phyloP scores from a whole-genome alignment of 495 filamentous ascomycete genomes.

The Neurospora sp. region DNA sequence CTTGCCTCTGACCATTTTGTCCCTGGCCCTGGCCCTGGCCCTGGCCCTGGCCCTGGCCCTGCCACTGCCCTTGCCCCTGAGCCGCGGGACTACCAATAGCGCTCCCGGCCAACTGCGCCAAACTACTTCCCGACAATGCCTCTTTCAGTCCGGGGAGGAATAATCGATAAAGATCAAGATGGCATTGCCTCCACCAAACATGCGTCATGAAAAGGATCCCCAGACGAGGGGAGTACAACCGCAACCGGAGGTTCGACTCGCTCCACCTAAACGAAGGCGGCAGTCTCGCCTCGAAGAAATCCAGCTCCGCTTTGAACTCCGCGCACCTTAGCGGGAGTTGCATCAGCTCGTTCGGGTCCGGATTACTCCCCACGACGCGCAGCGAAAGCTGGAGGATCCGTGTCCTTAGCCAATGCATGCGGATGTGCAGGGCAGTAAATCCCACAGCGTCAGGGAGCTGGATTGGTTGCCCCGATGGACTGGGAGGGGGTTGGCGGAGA shows the following conservation, averaged over 20 bases:
- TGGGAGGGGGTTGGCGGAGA: slow-evolving; percentile 25
- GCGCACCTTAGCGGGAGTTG: slow-evolving; percentile 30
- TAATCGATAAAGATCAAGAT: slow-evolving; percentile 39
- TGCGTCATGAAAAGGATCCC: slow-evolving; percentile 43
- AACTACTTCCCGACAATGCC: slow-evolving; percentile 23
- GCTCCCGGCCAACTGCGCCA: slow-evolving; percentile 29
- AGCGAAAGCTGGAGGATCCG: slow-evolving; percentile 34
- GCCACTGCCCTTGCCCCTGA: background rate
- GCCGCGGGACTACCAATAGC: slow-evolving; percentile 25
- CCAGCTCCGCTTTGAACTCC: slow-evolving; percentile 31
- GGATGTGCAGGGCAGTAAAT: slow-evolving; percentile 37
- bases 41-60: background rate
- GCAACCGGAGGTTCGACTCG: slow-evolving; percentile 37
- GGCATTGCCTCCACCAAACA: slow-evolving; percentile 40
- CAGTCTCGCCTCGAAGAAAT: slow-evolving; percentile 34
- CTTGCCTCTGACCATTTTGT: background rate
- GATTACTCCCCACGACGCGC: slow-evolving; percentile 17
- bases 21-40: background rate
- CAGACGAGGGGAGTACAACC: slow-evolving; percentile 36
- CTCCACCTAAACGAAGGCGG: slow-evolving; percentile 37
- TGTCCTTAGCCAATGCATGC: slow-evolving; percentile 37
- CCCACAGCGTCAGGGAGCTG: slow-evolving; percentile 38
- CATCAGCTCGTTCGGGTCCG: slow-evolving; percentile 25
- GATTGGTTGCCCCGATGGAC: slow-evolving; percentile 9
- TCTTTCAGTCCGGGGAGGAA: slow-evolving; percentile 35